Conservation (phyloP, 148 eudicot genomes). For the Vaccinium macrocarpon region DNA sequence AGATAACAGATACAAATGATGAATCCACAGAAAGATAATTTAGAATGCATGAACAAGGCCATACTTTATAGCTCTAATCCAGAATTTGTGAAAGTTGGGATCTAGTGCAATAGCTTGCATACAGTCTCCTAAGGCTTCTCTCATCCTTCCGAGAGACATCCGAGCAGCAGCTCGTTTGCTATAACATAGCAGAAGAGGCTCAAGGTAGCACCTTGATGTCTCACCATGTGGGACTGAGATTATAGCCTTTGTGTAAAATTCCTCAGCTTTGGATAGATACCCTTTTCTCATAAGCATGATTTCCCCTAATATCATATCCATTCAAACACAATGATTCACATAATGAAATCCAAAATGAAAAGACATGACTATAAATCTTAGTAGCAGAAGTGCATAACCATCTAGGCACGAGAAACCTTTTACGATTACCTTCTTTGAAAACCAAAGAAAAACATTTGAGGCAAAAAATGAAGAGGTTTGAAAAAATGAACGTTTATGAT, state of each 20-base stretch:
- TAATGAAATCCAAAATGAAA: background rate
- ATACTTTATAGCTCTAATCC: slow-evolving; percentile 89
- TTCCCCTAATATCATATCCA: slow-evolving; percentile 60
- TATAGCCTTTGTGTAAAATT: slow-evolving; percentile 73
- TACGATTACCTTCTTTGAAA: background rate
- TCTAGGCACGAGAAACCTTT: background rate
- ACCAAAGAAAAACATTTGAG: background rate
- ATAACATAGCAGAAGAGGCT: slow-evolving; percentile 81
- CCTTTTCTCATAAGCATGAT: slow-evolving; percentile 78
- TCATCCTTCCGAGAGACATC: slow-evolving; percentile 74
- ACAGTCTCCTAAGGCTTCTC: slow-evolving; percentile 85
- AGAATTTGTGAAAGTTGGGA: slow-evolving; percentile 67
- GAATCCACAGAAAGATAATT: background rate
- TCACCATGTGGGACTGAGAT: slow-evolving; percentile 36
- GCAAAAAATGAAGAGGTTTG: background rate
- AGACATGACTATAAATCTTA: slow-evolving; percentile 1
- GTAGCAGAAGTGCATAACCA: background rate
- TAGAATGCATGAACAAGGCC: slow-evolving; percentile 16
- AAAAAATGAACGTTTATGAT: slow-evolving; percentile 3
- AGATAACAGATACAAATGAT: background rate
- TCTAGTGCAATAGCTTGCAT: slow-evolving; percentile 61
- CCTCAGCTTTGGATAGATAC: slow-evolving; percentile 66
- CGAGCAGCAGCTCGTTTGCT: slow-evolving; percentile 93
- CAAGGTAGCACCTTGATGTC: slow-evolving; percentile 30
- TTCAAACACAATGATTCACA: background rate